Conservation (phyloP, 192 early-diverging fungal species). For the Phlyctochytrium planicorne region DNA sequence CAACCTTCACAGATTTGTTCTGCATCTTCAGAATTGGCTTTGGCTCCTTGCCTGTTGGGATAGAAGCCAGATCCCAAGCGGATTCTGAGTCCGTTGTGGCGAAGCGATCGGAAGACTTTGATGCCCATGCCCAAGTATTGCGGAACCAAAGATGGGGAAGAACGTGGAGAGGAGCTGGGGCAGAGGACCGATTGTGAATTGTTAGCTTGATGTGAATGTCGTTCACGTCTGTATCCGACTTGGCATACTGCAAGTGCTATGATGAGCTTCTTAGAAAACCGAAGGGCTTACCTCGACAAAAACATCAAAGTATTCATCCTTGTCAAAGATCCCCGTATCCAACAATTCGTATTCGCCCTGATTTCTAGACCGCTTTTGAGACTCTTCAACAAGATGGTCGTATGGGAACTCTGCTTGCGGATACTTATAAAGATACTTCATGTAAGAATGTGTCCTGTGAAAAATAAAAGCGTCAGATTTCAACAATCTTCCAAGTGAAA, state of each 20-base stretch:
- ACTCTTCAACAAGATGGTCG: slow-evolving; percentile 23
- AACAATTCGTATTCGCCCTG: slow-evolving; percentile 31
- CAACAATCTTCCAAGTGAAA: slow-evolving; percentile 32
- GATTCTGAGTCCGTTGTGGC: neutral
- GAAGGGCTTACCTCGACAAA: slow-evolving; percentile 15
- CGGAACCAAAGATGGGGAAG: slow-evolving; percentile 33
- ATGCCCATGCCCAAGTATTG: slow-evolving; percentile 29
- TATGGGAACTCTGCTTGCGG: slow-evolving; percentile 35
- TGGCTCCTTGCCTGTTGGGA: slow-evolving; percentile 1
- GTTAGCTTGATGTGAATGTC: slow-evolving; percentile 16
- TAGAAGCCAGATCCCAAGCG: neutral
- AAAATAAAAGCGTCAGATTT: no score
- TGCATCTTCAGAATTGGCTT: neutral
- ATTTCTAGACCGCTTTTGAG: slow-evolving; percentile 15
- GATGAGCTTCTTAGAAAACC: neutral
- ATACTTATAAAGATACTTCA: slow-evolving; percentile 34
- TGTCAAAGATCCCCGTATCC: slow-evolving; percentile 31
- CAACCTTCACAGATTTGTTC: neutral
- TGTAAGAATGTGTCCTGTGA: neutral
- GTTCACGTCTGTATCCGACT: slow-evolving; percentile 25
- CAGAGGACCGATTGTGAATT: slow-evolving; percentile 18
- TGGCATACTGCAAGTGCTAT: slow-evolving; percentile 25
- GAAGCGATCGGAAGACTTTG: neutral
- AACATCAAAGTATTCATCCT: slow-evolving; percentile 30
- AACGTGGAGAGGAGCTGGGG: slow-evolving; percentile 23